These are phyloP conservation scores for Hirschfeldia incana DNA, from an alignment of 345 rosid genomes.

Conservation along the genomic window DNA sequence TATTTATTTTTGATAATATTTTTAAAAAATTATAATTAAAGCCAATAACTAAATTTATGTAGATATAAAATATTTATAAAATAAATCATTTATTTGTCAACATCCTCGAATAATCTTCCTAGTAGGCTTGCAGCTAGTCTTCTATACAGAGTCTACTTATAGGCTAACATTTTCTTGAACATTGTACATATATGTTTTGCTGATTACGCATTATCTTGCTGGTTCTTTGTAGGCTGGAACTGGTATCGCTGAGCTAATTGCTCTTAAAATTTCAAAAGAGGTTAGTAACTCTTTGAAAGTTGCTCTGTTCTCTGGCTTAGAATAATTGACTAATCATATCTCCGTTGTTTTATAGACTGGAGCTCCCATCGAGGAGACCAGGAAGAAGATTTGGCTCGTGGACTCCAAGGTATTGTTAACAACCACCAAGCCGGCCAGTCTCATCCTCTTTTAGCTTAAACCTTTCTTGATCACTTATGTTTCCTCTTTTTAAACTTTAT, in stretches of 20 bases:
- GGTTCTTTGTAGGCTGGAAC: conserved; percentile 69
- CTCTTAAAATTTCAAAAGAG: conserved; percentile 86
- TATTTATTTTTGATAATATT: no score
- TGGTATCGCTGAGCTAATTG: conserved; percentile 96
- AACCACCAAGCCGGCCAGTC: neutral
- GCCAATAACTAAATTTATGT: no score
- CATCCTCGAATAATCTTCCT: no score
- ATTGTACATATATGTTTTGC: neutral
- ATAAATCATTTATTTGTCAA: no score
- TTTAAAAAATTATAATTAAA: no score
- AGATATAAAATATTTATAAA: no score
- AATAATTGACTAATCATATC: conserved; percentile 25
- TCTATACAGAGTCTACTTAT: no score
- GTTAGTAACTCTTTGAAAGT: conserved; percentile 29
- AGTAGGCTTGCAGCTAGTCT: no score
- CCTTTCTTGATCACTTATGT: neutral
- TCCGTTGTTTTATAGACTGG: conserved; percentile 49
- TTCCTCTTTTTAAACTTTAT: neutral
- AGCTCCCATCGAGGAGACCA: conserved; percentile 65
- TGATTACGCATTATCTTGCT: neutral
- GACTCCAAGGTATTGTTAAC: conserved; percentile 64
- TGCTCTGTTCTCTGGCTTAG: conserved; percentile 1
- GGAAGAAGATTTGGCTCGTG: conserved; percentile 96
- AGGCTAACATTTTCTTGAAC: no score
- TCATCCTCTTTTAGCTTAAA: neutral